Evolutionary conservation across 495 filamentous ascomycete species (phyloP).

Genomic region (Neurospora intermedia): DNA sequence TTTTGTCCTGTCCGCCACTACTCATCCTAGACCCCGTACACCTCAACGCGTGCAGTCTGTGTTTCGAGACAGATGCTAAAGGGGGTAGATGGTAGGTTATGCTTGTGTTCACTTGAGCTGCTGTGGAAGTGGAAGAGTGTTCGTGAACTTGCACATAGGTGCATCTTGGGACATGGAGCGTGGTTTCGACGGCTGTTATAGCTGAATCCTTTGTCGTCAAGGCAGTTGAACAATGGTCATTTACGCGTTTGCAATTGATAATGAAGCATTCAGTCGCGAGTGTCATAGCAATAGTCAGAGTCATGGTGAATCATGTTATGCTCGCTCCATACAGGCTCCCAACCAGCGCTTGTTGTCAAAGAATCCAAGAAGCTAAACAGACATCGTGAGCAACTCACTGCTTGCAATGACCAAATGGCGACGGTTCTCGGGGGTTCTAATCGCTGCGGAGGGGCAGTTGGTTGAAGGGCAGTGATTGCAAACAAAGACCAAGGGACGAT

Average conservation of each 20-base stretch:
- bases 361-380: neutral
- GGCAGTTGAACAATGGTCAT: neutral
- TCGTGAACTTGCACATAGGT: neutral
- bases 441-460: neutral
- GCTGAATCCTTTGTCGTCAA: neutral
- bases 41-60: neutral
- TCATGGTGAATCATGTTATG: neutral
- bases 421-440: neutral
- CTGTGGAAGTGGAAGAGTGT: neutral
- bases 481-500: neutral
- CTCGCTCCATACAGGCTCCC: neutral
- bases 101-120: neutral
- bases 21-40: neutral
- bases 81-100: neutral
- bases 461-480: neutral
- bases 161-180: neutral
- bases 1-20: neutral
- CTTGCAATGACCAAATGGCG: neutral
- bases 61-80: neutral
- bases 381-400: neutral
- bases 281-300: neutral
- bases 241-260: neutral
- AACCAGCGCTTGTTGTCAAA: neutral
- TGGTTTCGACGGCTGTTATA: neutral
- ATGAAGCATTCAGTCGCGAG: neutral